Evolutionary conservation across 1,284 basidiomycete genomes (phyloP).

Genomic region (Xerocomus amazonicus): DNA sequence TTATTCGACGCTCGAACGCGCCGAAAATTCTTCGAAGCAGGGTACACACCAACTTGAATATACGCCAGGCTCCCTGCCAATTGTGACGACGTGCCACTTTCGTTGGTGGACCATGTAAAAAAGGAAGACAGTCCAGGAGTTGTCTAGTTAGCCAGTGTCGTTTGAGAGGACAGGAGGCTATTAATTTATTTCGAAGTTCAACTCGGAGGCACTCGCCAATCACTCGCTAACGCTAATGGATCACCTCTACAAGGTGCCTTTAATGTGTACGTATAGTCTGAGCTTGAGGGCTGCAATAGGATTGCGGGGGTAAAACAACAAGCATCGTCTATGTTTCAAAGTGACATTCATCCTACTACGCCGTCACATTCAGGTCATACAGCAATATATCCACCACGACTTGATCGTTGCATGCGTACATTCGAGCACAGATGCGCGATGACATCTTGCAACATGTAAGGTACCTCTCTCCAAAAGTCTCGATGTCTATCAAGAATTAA

Average conservation of each 20-base stretch:
- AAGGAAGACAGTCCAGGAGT: not conserved
- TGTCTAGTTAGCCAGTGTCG: not conserved
- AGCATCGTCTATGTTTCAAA: slow-evolving; percentile 10
- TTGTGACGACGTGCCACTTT: slow-evolving; percentile 46
- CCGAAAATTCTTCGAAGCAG: not conserved
- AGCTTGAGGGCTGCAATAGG: not conserved
- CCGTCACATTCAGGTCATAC: slow-evolving; percentile 43
- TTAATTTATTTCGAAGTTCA: slow-evolving; percentile 15
- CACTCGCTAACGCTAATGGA: slow-evolving; percentile 5
- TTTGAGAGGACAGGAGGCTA: slow-evolving; percentile 25
- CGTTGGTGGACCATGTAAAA: slow-evolving; percentile 33
- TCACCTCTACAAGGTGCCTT: slow-evolving; percentile 11
- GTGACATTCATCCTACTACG: not conserved
- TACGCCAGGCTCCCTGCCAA: slow-evolving; percentile 44
- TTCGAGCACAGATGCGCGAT: slow-evolving; percentile 70
- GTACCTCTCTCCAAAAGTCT: slow-evolving; percentile 84
- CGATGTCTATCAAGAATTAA: slow-evolving; percentile 55
- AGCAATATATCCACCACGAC: slow-evolving; percentile 69
- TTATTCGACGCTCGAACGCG: slow-evolving; percentile 9
- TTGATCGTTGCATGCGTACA: slow-evolving; percentile 62
- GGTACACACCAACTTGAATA: slow-evolving; percentile 45
- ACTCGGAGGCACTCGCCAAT: slow-evolving; percentile 3
- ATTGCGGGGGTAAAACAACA: slow-evolving; percentile 7
- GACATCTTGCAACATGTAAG: slow-evolving; percentile 77
- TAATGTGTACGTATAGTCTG: not conserved